phyloP scores from a whole-genome alignment of 257 asterid species.

The Forsythia viridissima region DNA sequence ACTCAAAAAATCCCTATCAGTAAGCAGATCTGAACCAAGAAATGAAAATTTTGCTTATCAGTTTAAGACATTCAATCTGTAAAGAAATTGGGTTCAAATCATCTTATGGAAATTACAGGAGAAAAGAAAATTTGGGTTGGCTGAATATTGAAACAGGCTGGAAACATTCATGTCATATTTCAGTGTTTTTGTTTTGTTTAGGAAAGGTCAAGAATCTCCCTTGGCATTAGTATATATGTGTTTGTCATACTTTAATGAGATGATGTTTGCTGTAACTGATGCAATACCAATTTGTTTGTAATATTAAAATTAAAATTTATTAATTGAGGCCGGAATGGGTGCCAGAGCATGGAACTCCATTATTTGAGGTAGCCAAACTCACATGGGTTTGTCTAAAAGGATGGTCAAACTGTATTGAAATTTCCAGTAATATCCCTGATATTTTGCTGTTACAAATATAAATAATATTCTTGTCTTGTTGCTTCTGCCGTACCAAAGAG shows the following conservation, averaged over 20 bases:
- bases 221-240: slow-evolving; percentile 1
- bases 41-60: not conserved
- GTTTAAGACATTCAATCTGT: slow-evolving; percentile 9
- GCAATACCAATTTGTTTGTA: slow-evolving; percentile 7
- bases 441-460: not conserved
- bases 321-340: slow-evolving; percentile 12
- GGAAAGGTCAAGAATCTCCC: slow-evolving; percentile 41
- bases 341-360: slow-evolving; percentile 41
- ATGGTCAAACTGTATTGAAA: slow-evolving; percentile 12
- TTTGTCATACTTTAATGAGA: no score
- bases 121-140: slow-evolving; percentile 32
- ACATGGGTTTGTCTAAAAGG: slow-evolving; percentile 52
- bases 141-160: slow-evolving; percentile 55
- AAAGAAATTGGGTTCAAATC: not conserved
- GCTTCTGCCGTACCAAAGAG: slow-evolving; percentile 43
- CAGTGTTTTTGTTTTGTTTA: slow-evolving; percentile 17
- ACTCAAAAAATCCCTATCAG: slow-evolving; percentile 21
- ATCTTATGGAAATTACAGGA: slow-evolving; percentile 9
- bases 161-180: slow-evolving; percentile 37
- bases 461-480: slow-evolving; percentile 26
- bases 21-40: slow-evolving; percentile 49
- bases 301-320: not conserved
- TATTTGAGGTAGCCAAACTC: slow-evolving; percentile 31
- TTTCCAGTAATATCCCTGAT: slow-evolving; percentile 20
- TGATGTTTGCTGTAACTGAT: slow-evolving; percentile 36